Base-by-base conservation (phyloP, 306 rosid genomes). In the Glycine soja region DNA sequence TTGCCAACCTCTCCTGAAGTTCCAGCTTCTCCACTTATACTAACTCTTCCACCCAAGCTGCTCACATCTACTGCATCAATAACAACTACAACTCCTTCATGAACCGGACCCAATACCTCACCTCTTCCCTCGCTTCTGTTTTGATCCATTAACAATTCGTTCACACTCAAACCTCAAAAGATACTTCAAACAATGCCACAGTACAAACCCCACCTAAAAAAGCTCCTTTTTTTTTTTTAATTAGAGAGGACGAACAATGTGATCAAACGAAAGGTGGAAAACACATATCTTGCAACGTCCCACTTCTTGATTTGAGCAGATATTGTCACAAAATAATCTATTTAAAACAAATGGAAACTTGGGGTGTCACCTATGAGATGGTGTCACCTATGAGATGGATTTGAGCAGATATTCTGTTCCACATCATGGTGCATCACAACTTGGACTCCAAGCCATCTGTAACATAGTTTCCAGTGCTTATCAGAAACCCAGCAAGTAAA, bases 131-230 rank as follows among this genome's bases (percentile, higher is more conserved):
- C 52, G 38, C 48, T 66, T 78, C 65, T 79, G 62, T 81, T 87
- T 74, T 54, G 86, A 86, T 85, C 94, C 97, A 93, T 93, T 51
- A 51, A 80, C 73, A 75, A 70, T 46, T 58, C 8, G 58, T 57
- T 77, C 74, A 84, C 87, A 70, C 47, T 34, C 74, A 83, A 72
- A 66, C 52, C 84, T 79, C 79, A 57, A 76, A 85, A 81, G 34
- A 36, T 76, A 54, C 57, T 12, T 75, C 78, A 7, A 67, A 74
- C 78, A 38, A 67, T 48, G 72, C 43, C 82, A 75, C 53, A 47
- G 62, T 2, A 36, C 78, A 62, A 50, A 86, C 61, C 81, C 77
- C 68, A 59, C 81, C 61, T 12, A 53, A 51, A 67, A 70, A 57
- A 19, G 3, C 16, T 45, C 10, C 54, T 46, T 62, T 51, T 47